These are phyloP conservation scores for Mallotus japonicus DNA, from an alignment of 441 rosid species.

Conservation along the genomic window DNA sequence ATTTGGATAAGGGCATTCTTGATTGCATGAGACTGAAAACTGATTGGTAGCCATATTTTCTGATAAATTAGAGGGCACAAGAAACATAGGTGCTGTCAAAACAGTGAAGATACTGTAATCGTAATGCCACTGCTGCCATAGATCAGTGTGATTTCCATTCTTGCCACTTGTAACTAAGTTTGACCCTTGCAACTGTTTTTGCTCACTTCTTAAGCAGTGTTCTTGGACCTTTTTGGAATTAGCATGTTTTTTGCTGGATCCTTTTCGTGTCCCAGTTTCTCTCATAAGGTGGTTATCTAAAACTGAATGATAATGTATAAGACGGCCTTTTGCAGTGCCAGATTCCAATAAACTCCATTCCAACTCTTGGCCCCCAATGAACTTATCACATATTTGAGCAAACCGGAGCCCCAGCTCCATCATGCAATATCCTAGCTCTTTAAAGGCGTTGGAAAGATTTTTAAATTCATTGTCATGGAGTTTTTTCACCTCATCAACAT, in stretches of 20 bases:
- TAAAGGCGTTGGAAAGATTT: constrained; percentile 47
- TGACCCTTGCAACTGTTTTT: constrained; percentile 15
- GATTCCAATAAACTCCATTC: constrained; percentile 70
- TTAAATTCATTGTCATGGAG: constrained; percentile 38
- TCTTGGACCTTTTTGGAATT: constrained; percentile 24
- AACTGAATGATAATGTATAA: constrained; percentile 77
- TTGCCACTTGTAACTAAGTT: constrained; percentile 22
- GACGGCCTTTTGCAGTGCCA: constrained; percentile 75
- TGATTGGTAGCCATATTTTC: constrained; percentile 24
- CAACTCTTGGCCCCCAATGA: constrained; percentile 65
- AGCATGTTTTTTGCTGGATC: constrained; percentile 23
- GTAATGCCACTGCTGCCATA: constrained; percentile 98
- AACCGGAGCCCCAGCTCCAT: constrained; percentile 66
- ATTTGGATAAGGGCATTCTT: constrained; percentile 44
- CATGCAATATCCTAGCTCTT: constrained; percentile 74
- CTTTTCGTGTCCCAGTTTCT: constrained; percentile 36
- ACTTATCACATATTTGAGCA: constrained; percentile 67
- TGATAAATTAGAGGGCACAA: constrained; percentile 28
- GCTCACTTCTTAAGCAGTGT: constrained; percentile 16
- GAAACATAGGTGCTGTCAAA: constrained; percentile 83
- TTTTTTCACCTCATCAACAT: constrained; percentile 18
- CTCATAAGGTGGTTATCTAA: constrained; percentile 42
- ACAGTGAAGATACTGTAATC: constrained; percentile 91
- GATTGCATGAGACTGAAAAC: constrained; percentile 21
- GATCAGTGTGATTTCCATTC: constrained; percentile 33